Conservation (phyloP, 257 asterid species). For the Jacaranda copaia region DNA sequence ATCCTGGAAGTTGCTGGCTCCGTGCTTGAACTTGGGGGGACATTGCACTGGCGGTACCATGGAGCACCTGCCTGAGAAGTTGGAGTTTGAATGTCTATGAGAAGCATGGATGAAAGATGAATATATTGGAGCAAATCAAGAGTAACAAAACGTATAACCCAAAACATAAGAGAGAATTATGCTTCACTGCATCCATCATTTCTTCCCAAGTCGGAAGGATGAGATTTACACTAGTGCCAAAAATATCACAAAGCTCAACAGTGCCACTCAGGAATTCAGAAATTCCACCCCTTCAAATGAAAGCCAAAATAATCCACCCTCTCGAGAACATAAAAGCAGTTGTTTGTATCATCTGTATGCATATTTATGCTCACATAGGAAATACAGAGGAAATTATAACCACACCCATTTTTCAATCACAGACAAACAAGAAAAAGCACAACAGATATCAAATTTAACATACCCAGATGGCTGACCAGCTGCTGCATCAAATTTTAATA, state of each 20-base stretch:
- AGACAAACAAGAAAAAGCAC: slow-evolving; percentile 12
- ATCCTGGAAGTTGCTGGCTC: slow-evolving; percentile 91
- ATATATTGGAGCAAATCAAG: neutral
- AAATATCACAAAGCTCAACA: neutral
- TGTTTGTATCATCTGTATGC: neutral
- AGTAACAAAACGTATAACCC: neutral
- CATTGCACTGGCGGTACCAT: slow-evolving; percentile 82
- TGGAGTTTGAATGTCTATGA: slow-evolving; percentile 16
- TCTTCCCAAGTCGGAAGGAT: neutral
- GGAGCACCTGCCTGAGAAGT: slow-evolving; percentile 78
- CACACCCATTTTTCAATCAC: slow-evolving; percentile 16
- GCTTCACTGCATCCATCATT: neutral
- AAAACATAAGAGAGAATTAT: neutral
- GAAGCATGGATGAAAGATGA: slow-evolving; percentile 18
- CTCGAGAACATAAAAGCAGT: neutral
- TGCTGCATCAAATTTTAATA: slow-evolving; percentile 83
- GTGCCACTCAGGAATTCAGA: slow-evolving; percentile 3
- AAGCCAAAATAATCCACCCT: neutral
- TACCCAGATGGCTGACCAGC: slow-evolving; percentile 95
- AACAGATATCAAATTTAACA: slow-evolving; percentile 18
- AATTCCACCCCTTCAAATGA: neutral
- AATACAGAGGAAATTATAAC: neutral
- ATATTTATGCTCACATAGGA: no score
- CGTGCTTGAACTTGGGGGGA: slow-evolving; percentile 93
- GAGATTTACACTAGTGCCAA: neutral